phyloP scores from a whole-genome alignment of 2,329 filamentous ascomycete species.

The Trichocomaceae sp. region DNA sequence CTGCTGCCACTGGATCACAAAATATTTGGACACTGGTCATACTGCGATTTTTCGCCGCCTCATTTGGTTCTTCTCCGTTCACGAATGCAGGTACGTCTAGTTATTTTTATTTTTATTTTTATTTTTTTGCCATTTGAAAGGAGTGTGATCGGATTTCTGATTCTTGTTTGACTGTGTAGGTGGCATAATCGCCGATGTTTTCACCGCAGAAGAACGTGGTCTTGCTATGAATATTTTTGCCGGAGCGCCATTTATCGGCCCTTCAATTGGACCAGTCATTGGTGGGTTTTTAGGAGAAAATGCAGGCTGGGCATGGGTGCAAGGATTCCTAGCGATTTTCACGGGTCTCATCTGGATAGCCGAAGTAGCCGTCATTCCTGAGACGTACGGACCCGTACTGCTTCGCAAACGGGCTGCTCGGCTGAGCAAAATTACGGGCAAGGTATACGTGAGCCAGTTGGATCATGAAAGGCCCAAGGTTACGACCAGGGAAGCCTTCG shows the following conservation, averaged over 20 bases:
- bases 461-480: slow-evolving; percentile 47
- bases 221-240: slow-evolving; percentile 79
- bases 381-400: slow-evolving; percentile 66
- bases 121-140: slow-evolving; percentile 62
- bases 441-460: slow-evolving; percentile 47
- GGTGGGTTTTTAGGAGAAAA: slow-evolving; percentile 80
- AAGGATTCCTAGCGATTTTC: slow-evolving; percentile 56
- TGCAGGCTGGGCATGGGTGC: slow-evolving; percentile 56
- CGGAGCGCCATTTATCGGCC: slow-evolving; percentile 50
- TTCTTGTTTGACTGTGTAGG: slow-evolving; percentile 68
- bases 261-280: slow-evolving; percentile 50
- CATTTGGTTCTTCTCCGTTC: slow-evolving; percentile 52
- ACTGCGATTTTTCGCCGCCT: slow-evolving; percentile 59
- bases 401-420: slow-evolving; percentile 51
- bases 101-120: too few relatives aligned
- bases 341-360: slow-evolving; percentile 74
- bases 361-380: slow-evolving; percentile 67
- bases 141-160: slow-evolving; percentile 60
- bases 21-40: slow-evolving; percentile 51
- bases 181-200: slow-evolving; percentile 57
- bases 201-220: slow-evolving; percentile 60
- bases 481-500: slow-evolving; percentile 52
- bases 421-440: slow-evolving; percentile 48
- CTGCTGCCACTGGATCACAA: neutral
- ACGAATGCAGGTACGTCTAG: slow-evolving; percentile 80